These are phyloP conservation scores for Penicillium silybi DNA, from an alignment of 495 filamentous ascomycete genomes.

Conservation along the genomic window DNA sequence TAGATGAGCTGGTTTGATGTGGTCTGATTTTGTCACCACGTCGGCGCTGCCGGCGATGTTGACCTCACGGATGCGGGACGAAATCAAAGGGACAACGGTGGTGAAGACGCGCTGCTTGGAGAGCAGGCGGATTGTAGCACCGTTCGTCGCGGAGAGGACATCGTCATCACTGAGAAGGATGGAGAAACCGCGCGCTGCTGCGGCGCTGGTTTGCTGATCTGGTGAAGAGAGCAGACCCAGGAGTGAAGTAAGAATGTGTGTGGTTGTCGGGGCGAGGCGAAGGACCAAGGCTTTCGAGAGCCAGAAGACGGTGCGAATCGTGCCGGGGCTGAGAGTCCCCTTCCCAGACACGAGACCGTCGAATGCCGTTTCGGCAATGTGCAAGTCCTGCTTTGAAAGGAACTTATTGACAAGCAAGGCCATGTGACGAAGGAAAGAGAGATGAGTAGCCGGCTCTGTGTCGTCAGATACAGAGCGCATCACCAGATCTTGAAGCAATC, in stretches of 20 bases:
- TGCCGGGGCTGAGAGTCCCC: constrained; percentile 20
- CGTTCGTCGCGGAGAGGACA: constrained; percentile 60
- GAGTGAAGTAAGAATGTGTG: constrained; percentile 47
- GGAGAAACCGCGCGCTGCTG: constrained; percentile 56
- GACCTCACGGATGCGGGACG: constrained; percentile 49
- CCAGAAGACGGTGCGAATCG: constrained; percentile 48
- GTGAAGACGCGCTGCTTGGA: constrained; percentile 64
- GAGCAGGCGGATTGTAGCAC: constrained; percentile 60
- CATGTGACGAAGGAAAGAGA: constrained; percentile 56
- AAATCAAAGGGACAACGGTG: constrained; percentile 56
- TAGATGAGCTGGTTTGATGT: constrained; percentile 59
- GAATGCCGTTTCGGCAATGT: constrained; percentile 28
- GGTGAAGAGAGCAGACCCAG: constrained; percentile 52
- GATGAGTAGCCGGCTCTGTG: constrained; percentile 38
- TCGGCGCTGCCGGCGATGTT: constrained; percentile 26
- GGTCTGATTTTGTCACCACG: constrained; percentile 10
- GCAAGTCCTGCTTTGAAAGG: constrained; percentile 45
- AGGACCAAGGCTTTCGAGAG: constrained; percentile 52
- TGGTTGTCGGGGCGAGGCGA: constrained; percentile 43
- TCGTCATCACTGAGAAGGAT: constrained; percentile 61
- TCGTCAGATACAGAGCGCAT: constrained; percentile 28
- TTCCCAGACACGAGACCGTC: constrained; percentile 31
- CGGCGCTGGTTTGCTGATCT: constrained; percentile 35
- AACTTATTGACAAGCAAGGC: constrained; percentile 66
- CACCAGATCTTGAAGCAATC: constrained; percentile 40